These are phyloP conservation scores for Neobulgaria alba DNA, from an alignment of 2,329 filamentous ascomycete genomes.

Conservation along the genomic window DNA sequence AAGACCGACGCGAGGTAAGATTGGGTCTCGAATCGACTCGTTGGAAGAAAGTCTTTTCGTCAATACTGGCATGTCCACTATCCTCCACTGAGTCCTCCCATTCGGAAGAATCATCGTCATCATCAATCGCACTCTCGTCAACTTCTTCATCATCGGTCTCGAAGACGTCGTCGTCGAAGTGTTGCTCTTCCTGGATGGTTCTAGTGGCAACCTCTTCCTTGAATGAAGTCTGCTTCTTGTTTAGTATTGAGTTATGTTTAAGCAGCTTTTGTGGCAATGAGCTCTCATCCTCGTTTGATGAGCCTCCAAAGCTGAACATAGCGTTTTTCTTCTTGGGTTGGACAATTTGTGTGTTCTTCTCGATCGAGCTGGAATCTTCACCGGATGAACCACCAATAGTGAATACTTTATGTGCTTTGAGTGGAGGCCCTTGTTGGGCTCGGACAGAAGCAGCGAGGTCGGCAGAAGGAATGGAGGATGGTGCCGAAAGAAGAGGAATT, in stretches of 20 bases:
- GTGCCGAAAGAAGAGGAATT: slow-evolving; percentile 26
- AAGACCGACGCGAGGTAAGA: slow-evolving; percentile 74
- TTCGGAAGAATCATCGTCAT: slow-evolving; percentile 51
- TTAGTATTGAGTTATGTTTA: slow-evolving; percentile 43
- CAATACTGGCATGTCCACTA: slow-evolving; percentile 73
- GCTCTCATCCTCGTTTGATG: slow-evolving; percentile 76
- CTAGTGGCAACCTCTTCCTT: slow-evolving; percentile 64
- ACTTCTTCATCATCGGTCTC: slow-evolving; percentile 60
- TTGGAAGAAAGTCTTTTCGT: slow-evolving; percentile 75
- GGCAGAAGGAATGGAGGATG: slow-evolving; percentile 39
- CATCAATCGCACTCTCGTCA: slow-evolving; percentile 76
- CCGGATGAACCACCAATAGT: slow-evolving; percentile 34
- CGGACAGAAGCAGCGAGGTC: slow-evolving; percentile 39
- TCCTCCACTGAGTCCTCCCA: slow-evolving; percentile 66
- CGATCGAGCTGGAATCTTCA: slow-evolving; percentile 29
- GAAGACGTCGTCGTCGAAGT: slow-evolving; percentile 45
- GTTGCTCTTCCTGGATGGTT: slow-evolving; percentile 50
- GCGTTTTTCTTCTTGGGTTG: slow-evolving; percentile 44
- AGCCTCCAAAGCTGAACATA: slow-evolving; percentile 67
- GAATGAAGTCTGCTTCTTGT: slow-evolving; percentile 78
- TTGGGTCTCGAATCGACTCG: slow-evolving; percentile 84
- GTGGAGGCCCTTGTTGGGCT: slow-evolving; percentile 50
- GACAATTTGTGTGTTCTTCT: slow-evolving; percentile 17
- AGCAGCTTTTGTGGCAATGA: slow-evolving; percentile 48
- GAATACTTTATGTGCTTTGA: slow-evolving; percentile 48